Conservation (phyloP, 1,284 basidiomycete genomes). For the Microbotryomycetes sp. region DNA sequence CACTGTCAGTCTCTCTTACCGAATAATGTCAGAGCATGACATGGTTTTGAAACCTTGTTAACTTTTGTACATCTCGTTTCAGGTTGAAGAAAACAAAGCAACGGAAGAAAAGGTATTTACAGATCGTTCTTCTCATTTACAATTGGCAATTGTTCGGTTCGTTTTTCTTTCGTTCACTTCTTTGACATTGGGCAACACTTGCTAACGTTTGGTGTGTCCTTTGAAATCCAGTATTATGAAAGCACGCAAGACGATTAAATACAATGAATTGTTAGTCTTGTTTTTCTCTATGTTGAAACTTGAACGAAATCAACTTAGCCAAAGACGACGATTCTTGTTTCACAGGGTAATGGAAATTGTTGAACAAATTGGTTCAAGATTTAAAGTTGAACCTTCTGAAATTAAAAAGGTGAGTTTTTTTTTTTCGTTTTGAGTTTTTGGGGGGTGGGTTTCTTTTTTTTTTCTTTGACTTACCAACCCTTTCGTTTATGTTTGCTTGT, state of each 20-base stretch:
- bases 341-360: slow-evolving; percentile 46
- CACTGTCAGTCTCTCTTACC: slow-evolving; percentile 54
- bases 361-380: slow-evolving; percentile 67
- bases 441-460: neutral
- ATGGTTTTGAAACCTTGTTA: no score
- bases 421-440: neutral
- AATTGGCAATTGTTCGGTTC: slow-evolving; percentile 81
- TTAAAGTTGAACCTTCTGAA: slow-evolving; percentile 54
- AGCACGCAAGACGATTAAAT: slow-evolving; percentile 72
- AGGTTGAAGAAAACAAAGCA: slow-evolving; percentile 78
- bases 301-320: no score
- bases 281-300: neutral
- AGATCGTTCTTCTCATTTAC: slow-evolving; percentile 76
- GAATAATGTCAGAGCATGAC: neutral
- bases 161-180: neutral
- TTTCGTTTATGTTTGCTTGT: neutral
- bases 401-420: slow-evolving; percentile 60
- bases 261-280: slow-evolving; percentile 54
- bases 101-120: slow-evolving; percentile 78
- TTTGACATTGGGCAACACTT: neutral
- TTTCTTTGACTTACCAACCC: neutral
- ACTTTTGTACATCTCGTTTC: neutral
- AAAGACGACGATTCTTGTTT: no score
- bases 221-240: slow-evolving; percentile 65
- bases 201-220: no score